Evolutionary conservation across 352 stramenopile species (phyloP).

Genomic region (Globisporangium ultimum): DNA sequence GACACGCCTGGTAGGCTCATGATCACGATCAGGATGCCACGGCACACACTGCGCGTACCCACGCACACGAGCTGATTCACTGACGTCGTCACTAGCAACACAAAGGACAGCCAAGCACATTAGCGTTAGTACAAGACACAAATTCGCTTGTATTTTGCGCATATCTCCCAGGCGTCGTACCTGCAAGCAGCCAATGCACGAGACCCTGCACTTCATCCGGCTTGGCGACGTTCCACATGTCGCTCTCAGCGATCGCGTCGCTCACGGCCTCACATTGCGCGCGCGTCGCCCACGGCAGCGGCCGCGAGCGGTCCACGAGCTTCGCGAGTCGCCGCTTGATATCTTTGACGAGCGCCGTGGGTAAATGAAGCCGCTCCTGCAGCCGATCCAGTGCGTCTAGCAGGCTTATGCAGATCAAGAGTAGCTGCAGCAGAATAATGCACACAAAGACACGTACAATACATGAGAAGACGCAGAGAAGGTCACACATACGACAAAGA

Average conservation of each 20-base stretch:
- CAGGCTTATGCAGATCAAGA: slow-evolving; percentile 75
- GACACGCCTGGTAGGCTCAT: slow-evolving; percentile 74
- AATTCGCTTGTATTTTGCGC: neutral
- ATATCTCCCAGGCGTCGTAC: slow-evolving; percentile 9
- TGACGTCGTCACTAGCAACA: slow-evolving; percentile 35
- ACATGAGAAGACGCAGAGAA: neutral
- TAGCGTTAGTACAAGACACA: no score
- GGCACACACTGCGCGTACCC: slow-evolving; percentile 51
- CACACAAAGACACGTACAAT: neutral
- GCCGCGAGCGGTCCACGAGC: slow-evolving; percentile 57
- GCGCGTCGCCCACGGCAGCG: slow-evolving; percentile 18
- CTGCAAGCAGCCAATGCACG: slow-evolving; percentile 61
- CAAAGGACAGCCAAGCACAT: neutral
- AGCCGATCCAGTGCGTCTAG: slow-evolving; percentile 72
- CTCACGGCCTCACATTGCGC: slow-evolving; percentile 29
- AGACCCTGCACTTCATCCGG: slow-evolving; percentile 65
- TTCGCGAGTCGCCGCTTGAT: slow-evolving; percentile 63
- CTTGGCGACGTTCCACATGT: slow-evolving; percentile 45
- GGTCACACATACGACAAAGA: no score
- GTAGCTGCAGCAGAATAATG: slow-evolving; percentile 31
- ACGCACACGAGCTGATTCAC: slow-evolving; percentile 53
- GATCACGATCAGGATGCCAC: slow-evolving; percentile 70
- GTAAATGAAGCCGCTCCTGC: slow-evolving; percentile 66
- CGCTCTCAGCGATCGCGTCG: slow-evolving; percentile 49
- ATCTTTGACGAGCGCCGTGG: slow-evolving; percentile 68